A percentile compares a stretch with the other conserved stretches of the same genome.
phyloP scores from a whole-genome alignment of 345 rosid genomes.

The Acer saccharum region DNA sequence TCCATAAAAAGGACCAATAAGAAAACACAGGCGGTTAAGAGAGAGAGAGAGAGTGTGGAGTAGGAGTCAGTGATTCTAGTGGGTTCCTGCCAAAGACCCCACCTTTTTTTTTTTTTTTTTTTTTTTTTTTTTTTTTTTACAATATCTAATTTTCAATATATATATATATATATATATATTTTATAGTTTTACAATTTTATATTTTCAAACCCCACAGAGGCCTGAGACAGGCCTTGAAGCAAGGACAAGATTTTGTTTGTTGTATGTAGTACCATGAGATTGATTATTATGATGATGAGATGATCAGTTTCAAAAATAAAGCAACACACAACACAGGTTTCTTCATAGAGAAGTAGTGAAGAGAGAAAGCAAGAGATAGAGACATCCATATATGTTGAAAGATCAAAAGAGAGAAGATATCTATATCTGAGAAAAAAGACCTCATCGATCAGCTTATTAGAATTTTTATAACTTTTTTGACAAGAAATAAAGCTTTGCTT shows the following conservation, averaged over 20 bases:
- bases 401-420: conserved; percentile 33
- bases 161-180: not conserved
- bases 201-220: conserved; percentile 33
- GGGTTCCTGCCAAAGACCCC: conserved; percentile 61
- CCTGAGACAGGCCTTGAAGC: conserved; percentile 22
- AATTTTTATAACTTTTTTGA: too few species aligned
- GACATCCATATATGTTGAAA: conserved; percentile 39
- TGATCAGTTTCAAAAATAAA: conserved; percentile 6
- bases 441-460: too few species aligned
- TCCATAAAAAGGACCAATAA: conserved; percentile 58
- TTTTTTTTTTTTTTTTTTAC: too few species aligned
- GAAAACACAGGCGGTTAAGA: conserved; percentile 79
- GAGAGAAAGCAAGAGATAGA: conserved; percentile 39
- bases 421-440: conserved; percentile 41
- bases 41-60: conserved; percentile 62
- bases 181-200: not conserved
- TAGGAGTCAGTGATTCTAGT: conserved; percentile 74
- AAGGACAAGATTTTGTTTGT: conserved; percentile 56
- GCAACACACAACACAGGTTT: conserved; percentile 44
- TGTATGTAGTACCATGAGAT: conserved; percentile 9
- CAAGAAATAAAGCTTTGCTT: too few species aligned
- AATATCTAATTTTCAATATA: not conserved
- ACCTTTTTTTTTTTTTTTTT: conserved; percentile 21
- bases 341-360: conserved; percentile 69
- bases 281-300: too few species aligned